Evolutionary conservation across 352 stramenopile species (phyloP).

Genomic region (Phytophthora fragariae): DNA sequence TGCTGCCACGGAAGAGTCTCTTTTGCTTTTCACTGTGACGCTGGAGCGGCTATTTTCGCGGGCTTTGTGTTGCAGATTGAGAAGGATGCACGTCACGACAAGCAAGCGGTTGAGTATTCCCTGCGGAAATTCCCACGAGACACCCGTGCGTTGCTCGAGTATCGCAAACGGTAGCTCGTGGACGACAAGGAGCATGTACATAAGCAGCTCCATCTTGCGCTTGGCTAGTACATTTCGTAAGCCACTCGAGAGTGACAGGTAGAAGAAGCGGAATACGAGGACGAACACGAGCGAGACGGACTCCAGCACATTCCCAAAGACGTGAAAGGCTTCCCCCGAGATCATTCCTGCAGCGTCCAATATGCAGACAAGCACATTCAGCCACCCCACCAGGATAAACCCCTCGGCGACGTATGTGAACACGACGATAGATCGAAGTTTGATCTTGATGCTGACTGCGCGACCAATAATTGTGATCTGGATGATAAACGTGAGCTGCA

Average conservation of each 20-base stretch:
- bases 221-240: neutral
- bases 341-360: slow-evolving; percentile 1
- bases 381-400: neutral
- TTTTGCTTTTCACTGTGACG: neutral
- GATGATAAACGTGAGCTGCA: slow-evolving; percentile 38
- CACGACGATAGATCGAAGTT: slow-evolving; percentile 21
- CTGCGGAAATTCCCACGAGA: slow-evolving; percentile 27
- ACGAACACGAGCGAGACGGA: slow-evolving; percentile 25
- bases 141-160: slow-evolving; percentile 10
- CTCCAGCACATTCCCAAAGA: slow-evolving; percentile 22
- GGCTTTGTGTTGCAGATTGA: slow-evolving; percentile 23
- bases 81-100: slow-evolving; percentile 24
- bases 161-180: slow-evolving; percentile 28
- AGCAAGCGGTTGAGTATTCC: slow-evolving; percentile 23
- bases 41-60: neutral
- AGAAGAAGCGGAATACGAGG: slow-evolving; percentile 34
- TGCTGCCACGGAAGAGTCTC: neutral
- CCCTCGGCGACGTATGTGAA: slow-evolving; percentile 16
- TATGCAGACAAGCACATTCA: slow-evolving; percentile 2
- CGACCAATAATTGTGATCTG: slow-evolving; percentile 45
- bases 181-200: slow-evolving; percentile 24
- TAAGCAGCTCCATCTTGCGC: slow-evolving; percentile 26
- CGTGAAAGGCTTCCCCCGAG: neutral
- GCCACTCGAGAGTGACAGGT: slow-evolving; percentile 16
- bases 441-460: slow-evolving; percentile 29